phyloP scores from a whole-genome alignment of 1,139 yeast genomes.

The Yamadazyma buinensis region DNA sequence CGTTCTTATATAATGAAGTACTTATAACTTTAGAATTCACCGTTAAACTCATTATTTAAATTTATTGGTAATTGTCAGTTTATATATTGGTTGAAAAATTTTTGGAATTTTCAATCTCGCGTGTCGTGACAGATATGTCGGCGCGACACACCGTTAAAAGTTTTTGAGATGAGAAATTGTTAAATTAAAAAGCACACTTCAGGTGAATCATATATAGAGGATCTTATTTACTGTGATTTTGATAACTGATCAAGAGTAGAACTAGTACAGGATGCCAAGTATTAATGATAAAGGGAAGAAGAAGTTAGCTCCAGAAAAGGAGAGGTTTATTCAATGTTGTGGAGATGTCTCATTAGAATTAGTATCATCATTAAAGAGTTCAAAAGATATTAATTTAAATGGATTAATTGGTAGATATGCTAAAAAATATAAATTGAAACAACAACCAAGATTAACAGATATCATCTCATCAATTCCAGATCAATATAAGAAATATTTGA shows the following conservation, averaged over 20 bases:
- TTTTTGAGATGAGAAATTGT: slow-evolving; percentile 3
- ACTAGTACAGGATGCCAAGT: slow-evolving; percentile 35
- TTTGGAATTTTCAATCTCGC: slow-evolving; percentile 1
- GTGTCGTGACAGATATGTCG: not conserved
- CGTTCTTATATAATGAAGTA: no score
- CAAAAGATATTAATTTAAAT: slow-evolving; percentile 83
- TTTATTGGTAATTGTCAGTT: no score
- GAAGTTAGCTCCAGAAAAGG: slow-evolving; percentile 80
- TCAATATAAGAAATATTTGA: slow-evolving; percentile 83
- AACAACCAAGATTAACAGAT: slow-evolving; percentile 93
- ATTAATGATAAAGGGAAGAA: slow-evolving; percentile 40
- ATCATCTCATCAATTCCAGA: slow-evolving; percentile 95
- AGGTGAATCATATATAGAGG: no score
- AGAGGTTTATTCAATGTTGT: slow-evolving; percentile 87
- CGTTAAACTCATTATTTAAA: no score
- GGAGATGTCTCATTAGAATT: slow-evolving; percentile 89
- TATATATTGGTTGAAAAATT: slow-evolving; percentile 1
- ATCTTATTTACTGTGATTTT: no score
- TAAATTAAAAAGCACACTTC: no score
- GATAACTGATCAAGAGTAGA: no score
- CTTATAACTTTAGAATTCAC: no score
- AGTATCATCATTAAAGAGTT: slow-evolving; percentile 69
- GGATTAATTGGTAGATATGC: slow-evolving; percentile 84
- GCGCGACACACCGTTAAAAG: no score
- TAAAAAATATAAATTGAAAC: slow-evolving; percentile 84